Evolutionary conservation across 1,139 yeast genomes (phyloP).

Genomic region (Geotrichum bryndzae): DNA sequence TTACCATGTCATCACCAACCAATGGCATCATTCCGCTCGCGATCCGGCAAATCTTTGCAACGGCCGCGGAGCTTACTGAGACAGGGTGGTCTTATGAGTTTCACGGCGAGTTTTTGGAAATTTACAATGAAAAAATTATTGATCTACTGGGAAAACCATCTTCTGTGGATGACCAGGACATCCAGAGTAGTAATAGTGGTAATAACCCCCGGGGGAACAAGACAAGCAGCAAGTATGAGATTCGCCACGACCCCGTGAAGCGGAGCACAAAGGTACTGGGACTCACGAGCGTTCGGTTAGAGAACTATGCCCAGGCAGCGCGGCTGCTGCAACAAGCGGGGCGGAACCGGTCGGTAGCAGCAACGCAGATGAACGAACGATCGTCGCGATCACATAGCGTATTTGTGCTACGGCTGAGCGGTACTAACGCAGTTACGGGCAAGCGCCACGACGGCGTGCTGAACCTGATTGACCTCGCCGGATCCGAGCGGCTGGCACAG

Average conservation of each 20-base stretch:
- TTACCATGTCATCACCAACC: conserved; percentile 64
- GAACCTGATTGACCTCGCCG: conserved; percentile 78
- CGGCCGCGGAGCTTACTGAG: conserved; percentile 45
- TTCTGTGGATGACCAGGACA: neutral
- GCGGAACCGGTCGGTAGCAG: conserved; percentile 60
- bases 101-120: conserved; percentile 77
- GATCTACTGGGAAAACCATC: conserved; percentile 49
- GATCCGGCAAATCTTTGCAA: conserved; percentile 60
- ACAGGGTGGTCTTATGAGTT: conserved; percentile 63
- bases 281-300: conserved; percentile 46
- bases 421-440: conserved; percentile 48
- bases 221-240: conserved; percentile 48
- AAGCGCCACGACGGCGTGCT: conserved; percentile 54
- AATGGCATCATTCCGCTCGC: conserved; percentile 86
- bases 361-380: conserved; percentile 73
- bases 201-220: neutral
- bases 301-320: conserved; percentile 47
- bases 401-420: conserved; percentile 58
- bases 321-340: conserved; percentile 50
- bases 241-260: conserved; percentile 58
- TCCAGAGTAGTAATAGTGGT: neutral
- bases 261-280: conserved; percentile 57
- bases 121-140: conserved; percentile 73
- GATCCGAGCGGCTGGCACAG: conserved; percentile 75
- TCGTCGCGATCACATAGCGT: conserved; percentile 74